A percentile compares a stretch with the other conserved stretches of the same genome.
phyloP scores from a whole-genome alignment of 208 protist species.

The Trypanosoma caninum region DNA sequence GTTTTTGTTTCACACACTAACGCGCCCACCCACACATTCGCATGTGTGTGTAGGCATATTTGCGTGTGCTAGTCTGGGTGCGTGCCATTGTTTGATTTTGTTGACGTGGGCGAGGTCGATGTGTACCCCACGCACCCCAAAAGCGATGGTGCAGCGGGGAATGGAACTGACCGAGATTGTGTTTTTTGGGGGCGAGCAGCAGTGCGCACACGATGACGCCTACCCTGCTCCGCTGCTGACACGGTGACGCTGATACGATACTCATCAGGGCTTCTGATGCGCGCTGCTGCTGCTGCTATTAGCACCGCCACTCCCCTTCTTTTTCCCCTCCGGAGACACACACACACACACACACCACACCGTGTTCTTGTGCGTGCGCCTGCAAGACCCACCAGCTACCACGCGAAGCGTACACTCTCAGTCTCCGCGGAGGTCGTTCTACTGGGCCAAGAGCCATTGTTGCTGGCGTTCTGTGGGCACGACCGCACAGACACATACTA shows the following conservation, averaged over 20 bases:
- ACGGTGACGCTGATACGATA: constrained; percentile 17
- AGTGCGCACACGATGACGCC: constrained; percentile 1
- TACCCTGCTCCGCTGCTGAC: constrained; percentile 13
- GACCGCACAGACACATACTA: too few species aligned
- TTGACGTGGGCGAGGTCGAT: constrained; percentile 17
- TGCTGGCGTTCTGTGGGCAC: too few species aligned
- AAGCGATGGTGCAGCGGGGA: constrained; percentile 27
- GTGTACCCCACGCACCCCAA: constrained; percentile 30
- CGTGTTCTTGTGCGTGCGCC: too few species aligned
- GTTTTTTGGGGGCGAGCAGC: neutral
- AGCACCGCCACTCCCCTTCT: neutral
- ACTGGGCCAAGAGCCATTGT: constrained; percentile 39
- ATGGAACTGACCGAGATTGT: constrained; percentile 34
- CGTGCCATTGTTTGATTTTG: too few species aligned
- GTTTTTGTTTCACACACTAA: too few species aligned
- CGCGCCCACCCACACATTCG: neutral
- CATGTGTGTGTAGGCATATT: constrained; percentile 3
- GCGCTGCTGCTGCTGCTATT: neutral
- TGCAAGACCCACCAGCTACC: constrained; percentile 34
- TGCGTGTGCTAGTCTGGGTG: neutral
- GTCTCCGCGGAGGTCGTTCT: constrained; percentile 38
- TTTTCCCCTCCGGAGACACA: too few species aligned
- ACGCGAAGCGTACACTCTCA: constrained; percentile 35
- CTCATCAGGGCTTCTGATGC: constrained; percentile 25
- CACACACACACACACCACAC: too few species aligned